A percentile compares a stretch with the other conserved stretches of the same genome.
These are phyloP conservation scores for Fusarium floridanum DNA, from an alignment of 2,329 filamentous ascomycete species.

Conservation along the genomic window DNA sequence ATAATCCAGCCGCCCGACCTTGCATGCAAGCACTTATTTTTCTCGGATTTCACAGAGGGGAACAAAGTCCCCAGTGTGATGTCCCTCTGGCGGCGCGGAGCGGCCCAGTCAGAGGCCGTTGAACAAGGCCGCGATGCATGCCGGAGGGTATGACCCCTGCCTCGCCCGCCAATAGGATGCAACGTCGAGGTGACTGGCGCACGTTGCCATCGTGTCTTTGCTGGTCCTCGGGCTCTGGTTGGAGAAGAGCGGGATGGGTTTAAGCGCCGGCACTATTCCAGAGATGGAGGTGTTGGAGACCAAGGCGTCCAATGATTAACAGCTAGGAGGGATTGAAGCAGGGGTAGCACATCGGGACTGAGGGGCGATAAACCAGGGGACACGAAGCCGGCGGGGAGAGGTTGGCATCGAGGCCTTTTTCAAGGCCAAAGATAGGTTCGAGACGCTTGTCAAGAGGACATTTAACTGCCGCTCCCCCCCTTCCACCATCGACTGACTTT, in stretches of 20 bases:
- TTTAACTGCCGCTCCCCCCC: constrained; percentile 10
- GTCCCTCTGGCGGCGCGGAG: constrained; percentile 33
- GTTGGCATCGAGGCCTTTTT: constrained; percentile 10
- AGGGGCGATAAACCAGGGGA: constrained; percentile 1
- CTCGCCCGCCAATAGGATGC: constrained; percentile 35
- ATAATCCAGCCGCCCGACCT: constrained; percentile 43
- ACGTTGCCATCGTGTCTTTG: constrained; percentile 4
- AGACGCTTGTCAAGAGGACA: not conserved
- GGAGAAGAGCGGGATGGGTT: constrained; percentile 22
- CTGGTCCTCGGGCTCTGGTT: constrained; percentile 33
- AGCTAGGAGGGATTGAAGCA: not conserved
- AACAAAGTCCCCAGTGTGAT: constrained; percentile 45
- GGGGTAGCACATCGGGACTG: constrained; percentile 14
- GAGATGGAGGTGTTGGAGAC: constrained; percentile 5
- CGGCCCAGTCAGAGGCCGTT: constrained; percentile 46
- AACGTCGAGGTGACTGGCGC: constrained; percentile 14
- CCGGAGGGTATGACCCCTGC: constrained; percentile 40
- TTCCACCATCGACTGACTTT: constrained; percentile 32
- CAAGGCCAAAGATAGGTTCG: not conserved
- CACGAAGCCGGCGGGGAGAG: constrained; percentile 12
- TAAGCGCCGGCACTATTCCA: constrained; percentile 47
- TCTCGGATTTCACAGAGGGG: not conserved
- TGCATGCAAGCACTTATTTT: constrained; percentile 36
- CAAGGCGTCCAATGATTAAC: constrained; percentile 31
- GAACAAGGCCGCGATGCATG: constrained; percentile 31